Evolutionary conservation across 73 alveolate genomes (phyloP), one percentile per base, ranked within the genome.

Genomic region (Paramecium primaurelia): DNA sequence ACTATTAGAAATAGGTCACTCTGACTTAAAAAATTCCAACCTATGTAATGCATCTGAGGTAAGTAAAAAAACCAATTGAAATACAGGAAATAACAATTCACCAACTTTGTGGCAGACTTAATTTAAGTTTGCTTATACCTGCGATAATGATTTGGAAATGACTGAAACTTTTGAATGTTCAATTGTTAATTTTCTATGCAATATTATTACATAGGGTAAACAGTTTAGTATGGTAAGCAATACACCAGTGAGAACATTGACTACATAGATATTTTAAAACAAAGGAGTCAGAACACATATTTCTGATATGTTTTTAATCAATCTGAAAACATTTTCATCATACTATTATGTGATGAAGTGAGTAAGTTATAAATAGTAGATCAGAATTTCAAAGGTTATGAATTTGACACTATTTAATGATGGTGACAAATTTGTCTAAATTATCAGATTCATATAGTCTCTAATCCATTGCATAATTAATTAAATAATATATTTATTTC

Each of bases 251-350:
- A 64, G 30, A 32, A 26, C 47, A 64, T 64, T 64, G 5, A 64
- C 12, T 1, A 54, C 47, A 64, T 64, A 64, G 42, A 64, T 34
- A 28, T 64, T 28, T 34, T 64, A 64, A 64, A 64, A 64, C 47
- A 64, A 64, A 64, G 84, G 84, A 64, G 84, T 64, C 28, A 64
- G 32, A 64, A 64, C 84, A 64, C 84, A 32, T 32, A 64, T 64
- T 64, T 64, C 47, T 64, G 84, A 64, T 32, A 64, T 28, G 51
- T 6, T 34, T 64, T 34, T 34, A 25, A 64, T 64, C 49, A 64
- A 64, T 64, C 84, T 64, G 84, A 64, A 64, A 32, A 64, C 84
- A 64, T 64, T 32, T 64, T 64, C 84, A 64, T 64, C 84, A 64
- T 28, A 32, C 11, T 64, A 0, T 64, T 32, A 4, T 3, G 11